Evolutionary conservation across 1,284 basidiomycete species (phyloP).

Genomic region (Leucocoprinus gongylophorus): DNA sequence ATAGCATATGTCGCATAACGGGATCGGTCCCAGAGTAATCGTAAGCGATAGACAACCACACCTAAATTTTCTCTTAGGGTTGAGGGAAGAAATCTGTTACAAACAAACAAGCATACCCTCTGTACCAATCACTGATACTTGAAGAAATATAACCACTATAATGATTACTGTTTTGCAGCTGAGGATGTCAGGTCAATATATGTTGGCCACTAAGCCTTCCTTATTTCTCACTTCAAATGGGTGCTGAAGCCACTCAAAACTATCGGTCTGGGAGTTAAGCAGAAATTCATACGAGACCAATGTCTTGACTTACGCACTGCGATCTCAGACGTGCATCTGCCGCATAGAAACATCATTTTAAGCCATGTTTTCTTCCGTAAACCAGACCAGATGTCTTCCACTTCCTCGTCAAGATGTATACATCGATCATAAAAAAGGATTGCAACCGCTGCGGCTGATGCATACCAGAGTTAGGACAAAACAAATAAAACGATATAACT

Average conservation of each 20-base stretch:
- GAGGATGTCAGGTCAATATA: neutral
- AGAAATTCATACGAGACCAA: neutral
- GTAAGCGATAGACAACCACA: slow-evolving; percentile 2
- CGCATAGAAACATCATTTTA: slow-evolving; percentile 2
- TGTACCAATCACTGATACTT: neutral
- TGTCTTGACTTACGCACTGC: neutral
- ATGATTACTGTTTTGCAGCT: neutral
- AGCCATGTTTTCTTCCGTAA: neutral
- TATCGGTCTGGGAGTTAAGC: neutral
- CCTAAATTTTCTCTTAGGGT: neutral
- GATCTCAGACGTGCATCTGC: neutral
- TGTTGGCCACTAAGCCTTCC: no score
- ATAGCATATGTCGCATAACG: neutral
- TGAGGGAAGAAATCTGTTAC: neutral
- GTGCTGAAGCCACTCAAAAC: neutral
- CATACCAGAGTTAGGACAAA: neutral
- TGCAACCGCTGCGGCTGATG: neutral
- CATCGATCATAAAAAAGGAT: slow-evolving; percentile 1
- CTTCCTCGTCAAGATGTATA: slow-evolving; percentile 2
- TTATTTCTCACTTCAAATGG: neutral
- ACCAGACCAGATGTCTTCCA: neutral
- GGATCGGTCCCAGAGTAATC: neutral
- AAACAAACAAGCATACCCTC: neutral
- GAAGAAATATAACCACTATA: neutral
- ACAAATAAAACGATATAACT: neutral